These are phyloP conservation scores for Fusarium caatingaense DNA, from an alignment of 2,329 filamentous ascomycete species.

Conservation along the genomic window DNA sequence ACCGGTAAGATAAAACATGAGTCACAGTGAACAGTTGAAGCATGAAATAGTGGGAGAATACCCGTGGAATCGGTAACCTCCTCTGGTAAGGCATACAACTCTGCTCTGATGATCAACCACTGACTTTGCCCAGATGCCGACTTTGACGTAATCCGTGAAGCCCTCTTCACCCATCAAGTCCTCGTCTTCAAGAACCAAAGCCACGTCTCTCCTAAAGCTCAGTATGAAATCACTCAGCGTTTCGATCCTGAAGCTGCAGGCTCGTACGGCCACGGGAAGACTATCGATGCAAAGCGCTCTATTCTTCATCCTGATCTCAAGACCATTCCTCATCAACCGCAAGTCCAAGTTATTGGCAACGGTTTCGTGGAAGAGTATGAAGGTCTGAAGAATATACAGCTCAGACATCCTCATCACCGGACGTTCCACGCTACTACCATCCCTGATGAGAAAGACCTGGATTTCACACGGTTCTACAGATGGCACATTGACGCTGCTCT, in stretches of 20 bases:
- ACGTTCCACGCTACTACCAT: constrained; percentile 78
- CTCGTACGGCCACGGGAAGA: constrained; percentile 81
- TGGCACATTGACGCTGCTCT: constrained; percentile 86
- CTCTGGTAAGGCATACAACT: constrained; percentile 57
- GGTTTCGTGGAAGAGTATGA: constrained; percentile 77
- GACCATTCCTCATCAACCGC: constrained; percentile 82
- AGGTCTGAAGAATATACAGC: constrained; percentile 73
- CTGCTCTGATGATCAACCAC: constrained; percentile 2
- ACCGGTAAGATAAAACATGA: constrained; percentile 60
- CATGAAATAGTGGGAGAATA: constrained; percentile 58
- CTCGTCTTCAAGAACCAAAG: constrained; percentile 77
- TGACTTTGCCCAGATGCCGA: constrained; percentile 64
- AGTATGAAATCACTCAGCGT: constrained; percentile 77
- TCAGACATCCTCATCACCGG: constrained; percentile 80
- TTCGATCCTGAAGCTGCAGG: constrained; percentile 75
- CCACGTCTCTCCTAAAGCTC: constrained; percentile 73
- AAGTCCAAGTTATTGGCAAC: constrained; percentile 81
- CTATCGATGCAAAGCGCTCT: constrained; percentile 70
- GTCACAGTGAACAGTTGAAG: constrained; percentile 13
- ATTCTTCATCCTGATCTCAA: constrained; percentile 84
- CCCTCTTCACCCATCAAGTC: constrained; percentile 76
- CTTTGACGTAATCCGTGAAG: constrained; percentile 71
- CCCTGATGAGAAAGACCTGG: constrained; percentile 62
- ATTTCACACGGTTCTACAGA: constrained; percentile 72
- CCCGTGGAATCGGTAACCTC: constrained; percentile 72